Evolutionary conservation across 345 rosid species (phyloP).

Genomic region (Murraya paniculata): DNA sequence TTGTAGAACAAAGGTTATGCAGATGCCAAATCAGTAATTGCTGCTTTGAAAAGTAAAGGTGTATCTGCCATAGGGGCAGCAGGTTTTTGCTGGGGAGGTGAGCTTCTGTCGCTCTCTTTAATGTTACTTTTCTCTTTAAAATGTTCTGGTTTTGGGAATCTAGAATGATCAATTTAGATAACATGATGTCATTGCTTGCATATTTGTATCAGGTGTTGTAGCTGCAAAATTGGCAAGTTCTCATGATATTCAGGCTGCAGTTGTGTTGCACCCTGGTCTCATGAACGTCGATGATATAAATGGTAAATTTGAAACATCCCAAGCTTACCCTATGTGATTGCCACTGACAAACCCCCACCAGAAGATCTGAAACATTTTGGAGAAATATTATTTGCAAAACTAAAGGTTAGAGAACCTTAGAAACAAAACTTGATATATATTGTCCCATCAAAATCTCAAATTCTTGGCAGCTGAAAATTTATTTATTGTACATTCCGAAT

Average conservation of each 20-base stretch:
- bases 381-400: constrained; percentile 26
- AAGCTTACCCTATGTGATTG: neutral
- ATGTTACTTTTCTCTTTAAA: neutral
- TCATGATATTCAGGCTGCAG: constrained; percentile 12
- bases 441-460: neutral
- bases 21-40: constrained; percentile 11
- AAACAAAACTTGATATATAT: neutral
- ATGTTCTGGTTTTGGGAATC: neutral
- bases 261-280: constrained; percentile 6
- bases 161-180: neutral
- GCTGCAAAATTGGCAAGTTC: constrained; percentile 11
- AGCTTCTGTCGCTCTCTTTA: neutral
- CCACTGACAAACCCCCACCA: constrained; percentile 22
- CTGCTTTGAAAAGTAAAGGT: constrained; percentile 16
- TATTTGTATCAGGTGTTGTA: neutral
- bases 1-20: constrained; percentile 10
- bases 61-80: constrained; percentile 14
- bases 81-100: constrained; percentile 24
- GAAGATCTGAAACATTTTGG: constrained; percentile 32
- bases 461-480: neutral
- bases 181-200: neutral
- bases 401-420: constrained; percentile 22
- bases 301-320: constrained; percentile 1
- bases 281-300: neutral
- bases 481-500: neutral